Percentiles rank a stretch among this genome's conserved stretches.
Evolutionary conservation across 225 moss, liverwort and hornwort genomes (phyloP).

Genomic region (Sphagnum tenellum): DNA sequence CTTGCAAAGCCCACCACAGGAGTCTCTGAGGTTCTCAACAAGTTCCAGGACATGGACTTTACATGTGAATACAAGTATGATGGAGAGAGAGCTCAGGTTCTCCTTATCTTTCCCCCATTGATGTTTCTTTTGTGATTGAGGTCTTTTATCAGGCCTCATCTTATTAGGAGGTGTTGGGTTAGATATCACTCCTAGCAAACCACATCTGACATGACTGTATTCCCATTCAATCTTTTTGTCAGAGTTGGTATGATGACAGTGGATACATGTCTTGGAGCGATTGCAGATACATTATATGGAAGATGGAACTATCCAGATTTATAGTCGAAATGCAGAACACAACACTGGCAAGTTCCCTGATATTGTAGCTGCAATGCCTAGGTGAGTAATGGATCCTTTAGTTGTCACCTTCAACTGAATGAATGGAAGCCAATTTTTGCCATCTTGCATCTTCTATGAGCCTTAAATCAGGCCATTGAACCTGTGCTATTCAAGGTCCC

Average conservation of each 20-base stretch:
- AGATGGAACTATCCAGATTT: slow-evolving; percentile 81
- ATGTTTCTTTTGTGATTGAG: background rate
- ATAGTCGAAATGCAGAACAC: slow-evolving; percentile 97
- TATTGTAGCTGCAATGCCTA: slow-evolving; percentile 58
- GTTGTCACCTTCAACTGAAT: too few species aligned
- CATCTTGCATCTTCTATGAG: too few species aligned
- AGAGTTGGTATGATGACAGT: too few species aligned
- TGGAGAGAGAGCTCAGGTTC: slow-evolving; percentile 95
- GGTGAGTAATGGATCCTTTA: slow-evolving; percentile 16
- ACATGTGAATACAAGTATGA: slow-evolving; percentile 99
- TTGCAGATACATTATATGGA: slow-evolving; percentile 82
- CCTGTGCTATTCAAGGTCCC: too few species aligned
- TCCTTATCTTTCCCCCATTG: background rate
- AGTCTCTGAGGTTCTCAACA: slow-evolving; percentile 94
- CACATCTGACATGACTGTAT: too few species aligned
- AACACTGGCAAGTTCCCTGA: slow-evolving; percentile 95
- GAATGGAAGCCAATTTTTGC: too few species aligned
- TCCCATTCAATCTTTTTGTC: too few species aligned
- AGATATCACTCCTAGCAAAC: too few species aligned
- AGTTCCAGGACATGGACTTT: slow-evolving; percentile 88
- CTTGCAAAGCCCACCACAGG: slow-evolving; percentile 97
- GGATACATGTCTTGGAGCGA: background rate
- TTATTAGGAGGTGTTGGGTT: background rate
- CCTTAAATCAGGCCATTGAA: too few species aligned
- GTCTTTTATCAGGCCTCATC: background rate